A percentile compares a stretch with the other conserved stretches of the same genome.
Conservation (phyloP, 1,284 basidiomycete genomes). For the Cryptococcus depauperatus region DNA sequence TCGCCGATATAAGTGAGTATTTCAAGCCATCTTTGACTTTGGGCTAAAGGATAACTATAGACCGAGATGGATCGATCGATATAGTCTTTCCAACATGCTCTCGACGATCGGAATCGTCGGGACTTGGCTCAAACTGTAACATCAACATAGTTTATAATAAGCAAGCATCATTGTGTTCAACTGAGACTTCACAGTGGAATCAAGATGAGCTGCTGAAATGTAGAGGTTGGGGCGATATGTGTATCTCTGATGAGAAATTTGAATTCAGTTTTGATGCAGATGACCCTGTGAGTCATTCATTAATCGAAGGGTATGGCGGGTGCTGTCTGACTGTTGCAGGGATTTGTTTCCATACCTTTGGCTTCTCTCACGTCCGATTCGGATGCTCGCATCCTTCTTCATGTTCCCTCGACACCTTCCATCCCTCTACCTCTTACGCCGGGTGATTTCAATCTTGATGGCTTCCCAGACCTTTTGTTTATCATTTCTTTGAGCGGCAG, state of each 20-base stretch:
- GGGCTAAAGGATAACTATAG: too few species aligned
- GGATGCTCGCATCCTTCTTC: slow-evolving; percentile 55
- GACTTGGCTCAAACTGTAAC: slow-evolving; percentile 64
- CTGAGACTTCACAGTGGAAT: slow-evolving; percentile 17
- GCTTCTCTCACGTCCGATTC: slow-evolving; percentile 53
- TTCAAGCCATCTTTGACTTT: not conserved
- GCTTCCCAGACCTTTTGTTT: slow-evolving; percentile 82
- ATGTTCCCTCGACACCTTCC: slow-evolving; percentile 50
- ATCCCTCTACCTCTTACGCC: slow-evolving; percentile 71
- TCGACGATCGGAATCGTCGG: slow-evolving; percentile 57
- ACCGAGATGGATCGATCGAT: slow-evolving; percentile 93
- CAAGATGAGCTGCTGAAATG: slow-evolving; percentile 48
- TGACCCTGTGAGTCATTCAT: slow-evolving; percentile 52
- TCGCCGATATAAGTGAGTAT: slow-evolving; percentile 78
- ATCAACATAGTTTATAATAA: slow-evolving; percentile 92
- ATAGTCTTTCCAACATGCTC: slow-evolving; percentile 83
- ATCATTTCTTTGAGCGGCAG: slow-evolving; percentile 52
- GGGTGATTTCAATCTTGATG: slow-evolving; percentile 89
- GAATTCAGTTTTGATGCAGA: slow-evolving; percentile 59
- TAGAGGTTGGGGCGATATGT: slow-evolving; percentile 69
- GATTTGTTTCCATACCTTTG: slow-evolving; percentile 54
- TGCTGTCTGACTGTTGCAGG: not conserved
- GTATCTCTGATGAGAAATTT: slow-evolving; percentile 71
- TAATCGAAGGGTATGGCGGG: not conserved
- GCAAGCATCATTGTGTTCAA: slow-evolving; percentile 71